These are phyloP conservation scores for Lagerstroemia speciosa DNA, from an alignment of 345 rosid genomes.

Conservation along the genomic window DNA sequence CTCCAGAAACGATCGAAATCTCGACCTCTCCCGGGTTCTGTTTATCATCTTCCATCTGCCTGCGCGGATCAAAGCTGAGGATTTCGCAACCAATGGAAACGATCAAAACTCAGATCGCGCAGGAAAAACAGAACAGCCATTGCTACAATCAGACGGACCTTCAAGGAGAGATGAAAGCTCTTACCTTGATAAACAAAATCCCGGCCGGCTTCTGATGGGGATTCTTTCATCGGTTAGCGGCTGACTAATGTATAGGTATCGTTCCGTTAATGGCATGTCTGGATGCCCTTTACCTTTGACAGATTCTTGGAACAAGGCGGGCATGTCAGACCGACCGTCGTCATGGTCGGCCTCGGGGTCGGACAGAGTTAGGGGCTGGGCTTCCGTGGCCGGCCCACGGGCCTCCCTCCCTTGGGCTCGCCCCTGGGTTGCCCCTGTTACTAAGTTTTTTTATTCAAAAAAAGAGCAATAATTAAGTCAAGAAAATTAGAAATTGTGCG, in stretches of 20 bases:
- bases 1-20: conserved; percentile 28
- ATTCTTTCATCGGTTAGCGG: neutral
- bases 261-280: neutral
- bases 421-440: no score
- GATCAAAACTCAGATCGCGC: neutral
- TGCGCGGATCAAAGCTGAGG: conserved; percentile 1
- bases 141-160: neutral
- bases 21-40: conserved; percentile 23
- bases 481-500: no score
- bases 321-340: no score
- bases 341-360: no score
- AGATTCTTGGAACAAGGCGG: neutral
- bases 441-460: no score
- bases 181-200: neutral
- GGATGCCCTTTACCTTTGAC: neutral
- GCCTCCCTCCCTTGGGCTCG: no score
- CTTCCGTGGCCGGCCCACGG: no score
- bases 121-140: neutral
- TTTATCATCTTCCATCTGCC: conserved; percentile 46
- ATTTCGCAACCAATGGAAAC: neutral
- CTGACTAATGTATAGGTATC: neutral
- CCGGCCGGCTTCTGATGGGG: neutral
- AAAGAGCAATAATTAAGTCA: no score
- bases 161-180: neutral
- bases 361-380: no score